Base-by-base conservation (phyloP, 352 stramenopile species). In the Globisporangium cystogenes region DNA sequence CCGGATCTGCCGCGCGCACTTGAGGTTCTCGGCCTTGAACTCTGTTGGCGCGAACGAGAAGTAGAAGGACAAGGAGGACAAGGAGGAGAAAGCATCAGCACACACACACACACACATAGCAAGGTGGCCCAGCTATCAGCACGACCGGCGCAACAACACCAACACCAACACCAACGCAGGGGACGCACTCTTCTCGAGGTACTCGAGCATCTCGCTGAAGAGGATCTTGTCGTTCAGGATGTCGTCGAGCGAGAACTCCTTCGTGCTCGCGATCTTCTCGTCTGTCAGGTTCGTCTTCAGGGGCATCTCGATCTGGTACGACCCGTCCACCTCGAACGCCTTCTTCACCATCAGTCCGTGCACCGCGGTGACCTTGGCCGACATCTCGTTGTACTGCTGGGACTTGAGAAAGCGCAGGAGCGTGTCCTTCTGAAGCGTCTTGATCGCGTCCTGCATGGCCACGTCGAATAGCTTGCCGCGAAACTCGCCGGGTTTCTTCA, bases 21-120 rank as follows among this genome's bases (percentile, higher is more conserved):
- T 90, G 55, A 92, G 71, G 59, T 92, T 92, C 60, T 91, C 78
- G 26, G 81, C 74, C 52, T 90, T 92, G 62, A 92, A 92, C 60
- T 90, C 81, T 92, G 59, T 33, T n/a, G n/a, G n/a, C n/a, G n/a
- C n/a, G n/a, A n/a, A n/a, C 8, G 14, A 4, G 31, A 36, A 36
- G 31, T 15, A 36, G 31, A 36, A 11, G 14, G 11, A 36, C 1
- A 11, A 10, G 8, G 12, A 15, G 33, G 33, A 45, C 24, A 26
- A 52, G 11, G n/a, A 52, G 11, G 3, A n/a, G n/a, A n/a, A n/a
- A n/a, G n/a, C n/a, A n/a, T n/a, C n/a, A n/a, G n/a, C n/a, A n/a
- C n/a, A n/a, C n/a, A n/a, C n/a, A n/a, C n/a, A n/a, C n/a, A n/a
- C n/a, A n/a, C n/a, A n/a, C n/a, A n/a, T n/a, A n/a, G n/a, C n/a